Evolutionary conservation across 192 early-diverging fungal genomes (phyloP), one percentile per base, ranked within the genome.

Genomic region (Geranomyces variabilis): DNA sequence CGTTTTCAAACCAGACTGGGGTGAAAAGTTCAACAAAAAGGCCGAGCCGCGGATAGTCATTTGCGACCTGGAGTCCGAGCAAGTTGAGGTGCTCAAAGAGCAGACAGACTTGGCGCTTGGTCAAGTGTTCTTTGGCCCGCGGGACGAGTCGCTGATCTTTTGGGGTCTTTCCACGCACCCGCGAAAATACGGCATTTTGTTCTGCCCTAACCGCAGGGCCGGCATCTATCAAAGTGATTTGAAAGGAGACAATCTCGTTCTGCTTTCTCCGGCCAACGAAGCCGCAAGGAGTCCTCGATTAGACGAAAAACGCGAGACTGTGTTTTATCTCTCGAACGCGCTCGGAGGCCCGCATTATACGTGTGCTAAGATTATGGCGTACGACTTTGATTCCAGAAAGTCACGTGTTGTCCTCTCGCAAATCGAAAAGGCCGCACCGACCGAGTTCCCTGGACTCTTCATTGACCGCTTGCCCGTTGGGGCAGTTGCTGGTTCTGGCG

Each of bases 371-470:
- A 58, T 90, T 4, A n/a, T 77, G 21, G 45, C 67, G 45, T 79
- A 77, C 21, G 69, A 73, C 58, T 80, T 84, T 41, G 74, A 69
- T 28, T 17, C 17, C 22, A 71, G 62, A 29, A 48, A 67, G 0
- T 67, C 72, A 34, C 64, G 66, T 21, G 73, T 83, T 0, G 75
- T 87, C 1, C 74, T 84, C 21, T 29, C 13, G 28, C 49, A 78
- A 29, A 80, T 82, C 14, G 64, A 56, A 24, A 77, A 61, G 9
- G 70, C 85, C 5, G 67, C 66, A 5, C 7, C 64, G 6, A 71
- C 79, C 17, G 76, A 61, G 13, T 94, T 94, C 75, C 86, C 86
- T 1, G 93, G 93, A 1, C 75, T 94, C 0, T 94, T 88, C 66
- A 69, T 81, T 66, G 84, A 86, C 56, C 81, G 84, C 49, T 81